Conservation (phyloP, 371 early-diverging fungal genomes). For the Basidiobolus meristosporus region DNA sequence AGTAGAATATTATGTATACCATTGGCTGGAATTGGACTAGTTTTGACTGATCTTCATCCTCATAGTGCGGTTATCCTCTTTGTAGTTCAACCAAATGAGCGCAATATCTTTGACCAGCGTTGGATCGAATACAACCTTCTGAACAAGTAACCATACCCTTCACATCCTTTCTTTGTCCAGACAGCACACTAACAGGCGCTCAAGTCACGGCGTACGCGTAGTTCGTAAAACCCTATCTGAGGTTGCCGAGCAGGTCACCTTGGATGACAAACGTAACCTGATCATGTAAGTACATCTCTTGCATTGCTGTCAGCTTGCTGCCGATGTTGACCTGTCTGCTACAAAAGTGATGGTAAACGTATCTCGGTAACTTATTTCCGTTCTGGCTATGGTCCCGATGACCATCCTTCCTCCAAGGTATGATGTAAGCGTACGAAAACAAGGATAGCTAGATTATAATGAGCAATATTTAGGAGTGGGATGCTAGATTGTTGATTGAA, state of each 20-base stretch:
- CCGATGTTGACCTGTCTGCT: slow-evolving; percentile 4
- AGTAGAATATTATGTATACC: slow-evolving; percentile 18
- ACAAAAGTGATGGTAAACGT: slow-evolving; percentile 52
- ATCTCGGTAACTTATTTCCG: slow-evolving; percentile 84
- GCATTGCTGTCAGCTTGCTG: slow-evolving; percentile 1
- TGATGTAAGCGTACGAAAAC: background rate
- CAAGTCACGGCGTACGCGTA: slow-evolving; percentile 36
- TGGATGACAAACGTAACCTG: slow-evolving; percentile 32
- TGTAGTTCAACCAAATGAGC: slow-evolving; percentile 84
- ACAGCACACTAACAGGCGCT: background rate
- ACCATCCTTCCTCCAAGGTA: slow-evolving; percentile 39
- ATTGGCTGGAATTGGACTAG: background rate
- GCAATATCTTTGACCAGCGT: slow-evolving; percentile 88
- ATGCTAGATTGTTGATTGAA: slow-evolving; percentile 64
- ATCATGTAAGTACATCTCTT: slow-evolving; percentile 22
- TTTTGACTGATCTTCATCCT: background rate
- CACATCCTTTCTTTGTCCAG: background rate
- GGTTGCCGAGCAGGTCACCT: slow-evolving; percentile 23
- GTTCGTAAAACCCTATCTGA: slow-evolving; percentile 49
- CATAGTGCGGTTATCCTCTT: slow-evolving; percentile 66
- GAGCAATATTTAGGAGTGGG: slow-evolving; percentile 47
- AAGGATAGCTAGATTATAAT: slow-evolving; percentile 1
- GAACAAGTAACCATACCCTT: slow-evolving; percentile 25
- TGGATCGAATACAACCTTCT: slow-evolving; percentile 73
- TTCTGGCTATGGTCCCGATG: slow-evolving; percentile 80